Conservation (phyloP, 2,329 filamentous ascomycete genomes). For the Sclerotinia nivalis region DNA sequence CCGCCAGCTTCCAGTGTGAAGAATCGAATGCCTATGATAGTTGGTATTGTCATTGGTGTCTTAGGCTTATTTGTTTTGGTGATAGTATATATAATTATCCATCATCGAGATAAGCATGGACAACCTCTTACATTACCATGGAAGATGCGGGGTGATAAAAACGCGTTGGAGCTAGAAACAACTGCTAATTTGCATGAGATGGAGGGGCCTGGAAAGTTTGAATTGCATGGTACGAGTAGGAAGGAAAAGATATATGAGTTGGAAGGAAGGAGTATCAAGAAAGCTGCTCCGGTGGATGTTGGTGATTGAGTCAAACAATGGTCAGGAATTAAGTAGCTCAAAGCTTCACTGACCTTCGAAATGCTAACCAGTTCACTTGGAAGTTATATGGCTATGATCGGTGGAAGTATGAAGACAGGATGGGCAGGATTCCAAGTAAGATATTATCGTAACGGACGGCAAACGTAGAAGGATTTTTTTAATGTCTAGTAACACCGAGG, state of each 20-base stretch:
- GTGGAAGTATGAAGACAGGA: neutral
- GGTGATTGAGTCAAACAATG: neutral
- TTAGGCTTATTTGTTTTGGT: neutral
- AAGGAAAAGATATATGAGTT: conserved; percentile 1
- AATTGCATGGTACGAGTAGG: conserved; percentile 10
- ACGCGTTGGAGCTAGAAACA: conserved; percentile 14
- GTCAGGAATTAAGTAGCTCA: neutral
- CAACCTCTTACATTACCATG: neutral
- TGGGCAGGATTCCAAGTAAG: neutral
- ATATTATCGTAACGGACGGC: neutral
- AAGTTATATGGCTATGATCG: neutral
- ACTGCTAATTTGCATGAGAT: conserved; percentile 13
- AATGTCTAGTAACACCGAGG: neutral
- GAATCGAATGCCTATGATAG: neutral
- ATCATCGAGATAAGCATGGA: neutral
- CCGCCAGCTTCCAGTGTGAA: neutral
- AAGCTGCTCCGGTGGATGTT: neutral
- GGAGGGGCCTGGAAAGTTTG: conserved; percentile 15
- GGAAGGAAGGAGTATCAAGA: conserved; percentile 4
- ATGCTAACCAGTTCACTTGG: neutral
- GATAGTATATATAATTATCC: neutral
- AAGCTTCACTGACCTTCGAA: neutral
- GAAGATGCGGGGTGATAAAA: neutral
- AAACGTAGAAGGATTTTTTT: neutral
- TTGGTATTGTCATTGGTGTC: neutral